phyloP scores from a whole-genome alignment of 495 filamentous ascomycete genomes.

The Hyaloscypha bicolor region DNA sequence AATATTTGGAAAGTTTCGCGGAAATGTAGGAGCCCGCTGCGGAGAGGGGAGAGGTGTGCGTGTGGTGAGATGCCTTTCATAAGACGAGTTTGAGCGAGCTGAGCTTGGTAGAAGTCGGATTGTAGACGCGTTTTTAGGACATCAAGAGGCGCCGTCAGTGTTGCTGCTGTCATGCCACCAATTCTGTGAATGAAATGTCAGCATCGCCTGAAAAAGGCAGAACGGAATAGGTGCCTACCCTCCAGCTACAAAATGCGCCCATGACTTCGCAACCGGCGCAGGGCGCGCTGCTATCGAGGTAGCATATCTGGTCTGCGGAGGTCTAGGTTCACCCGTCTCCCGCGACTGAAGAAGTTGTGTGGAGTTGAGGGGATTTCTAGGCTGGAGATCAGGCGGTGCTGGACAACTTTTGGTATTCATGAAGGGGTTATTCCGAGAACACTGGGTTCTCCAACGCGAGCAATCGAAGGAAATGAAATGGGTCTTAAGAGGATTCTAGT shows the following conservation, averaged over 20 bases:
- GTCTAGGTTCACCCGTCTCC: conserved; percentile 55
- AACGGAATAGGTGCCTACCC: conserved; percentile 56
- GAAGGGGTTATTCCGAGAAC: conserved; percentile 22
- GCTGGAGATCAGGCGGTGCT: not conserved
- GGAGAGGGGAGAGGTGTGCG: conserved; percentile 45
- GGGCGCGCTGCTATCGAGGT: conserved; percentile 31
- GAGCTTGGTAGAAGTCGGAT: conserved; percentile 85
- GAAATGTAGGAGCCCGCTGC: conserved; percentile 60
- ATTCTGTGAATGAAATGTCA: conserved; percentile 49
- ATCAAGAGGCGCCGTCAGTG: conserved; percentile 85
- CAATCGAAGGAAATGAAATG: conserved; percentile 29
- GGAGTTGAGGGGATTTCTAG: conserved; percentile 20
- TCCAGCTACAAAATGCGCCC: conserved; percentile 87
- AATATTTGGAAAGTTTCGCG: conserved; percentile 83
- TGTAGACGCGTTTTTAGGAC: conserved; percentile 90
- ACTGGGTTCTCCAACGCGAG: conserved; percentile 27
- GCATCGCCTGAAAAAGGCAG: conserved; percentile 17
- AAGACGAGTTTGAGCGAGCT: conserved; percentile 51
- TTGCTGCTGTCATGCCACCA: conserved; percentile 85
- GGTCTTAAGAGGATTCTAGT: conserved; percentile 22
- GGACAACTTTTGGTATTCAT: conserved; percentile 27
- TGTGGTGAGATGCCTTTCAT: conserved; percentile 37
- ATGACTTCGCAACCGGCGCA: conserved; percentile 69
- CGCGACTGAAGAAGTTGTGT: conserved; percentile 56
- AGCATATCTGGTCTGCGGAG: conserved; percentile 33